These are phyloP conservation scores for Magnaporthiopsis poae DNA, from an alignment of 2,329 filamentous ascomycete species.

Conservation along the genomic window DNA sequence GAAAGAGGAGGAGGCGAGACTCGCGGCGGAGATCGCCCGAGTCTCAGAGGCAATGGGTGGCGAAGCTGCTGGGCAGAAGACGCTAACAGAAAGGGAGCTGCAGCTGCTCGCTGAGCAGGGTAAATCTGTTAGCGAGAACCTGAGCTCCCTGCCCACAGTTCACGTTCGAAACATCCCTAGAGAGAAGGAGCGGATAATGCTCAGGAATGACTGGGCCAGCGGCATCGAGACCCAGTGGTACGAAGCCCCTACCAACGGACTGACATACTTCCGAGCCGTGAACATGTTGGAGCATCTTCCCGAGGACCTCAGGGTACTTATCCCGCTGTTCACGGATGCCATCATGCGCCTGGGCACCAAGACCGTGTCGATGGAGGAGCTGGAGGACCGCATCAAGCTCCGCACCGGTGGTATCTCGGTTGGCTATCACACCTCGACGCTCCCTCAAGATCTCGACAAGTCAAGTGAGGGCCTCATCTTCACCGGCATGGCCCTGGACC, in stretches of 20 bases:
- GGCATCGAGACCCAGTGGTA: constrained; percentile 74
- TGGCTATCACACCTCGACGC: constrained; percentile 72
- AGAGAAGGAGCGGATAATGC: constrained; percentile 49
- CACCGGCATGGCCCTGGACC: constrained; percentile 77
- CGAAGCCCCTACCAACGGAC: constrained; percentile 83
- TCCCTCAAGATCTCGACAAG: constrained; percentile 58
- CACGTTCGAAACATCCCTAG: constrained; percentile 83
- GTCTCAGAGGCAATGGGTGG: constrained; percentile 59
- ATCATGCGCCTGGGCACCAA: constrained; percentile 90
- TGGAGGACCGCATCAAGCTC: constrained; percentile 91
- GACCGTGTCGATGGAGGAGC: constrained; percentile 79
- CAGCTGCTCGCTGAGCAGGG: constrained; percentile 74
- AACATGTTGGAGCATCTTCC: constrained; percentile 71
- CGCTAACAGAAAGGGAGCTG: constrained; percentile 68
- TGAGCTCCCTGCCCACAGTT: constrained; percentile 80
- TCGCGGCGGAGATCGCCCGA: constrained; percentile 64
- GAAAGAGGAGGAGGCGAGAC: constrained; percentile 64
- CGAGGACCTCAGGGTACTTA: constrained; percentile 70
- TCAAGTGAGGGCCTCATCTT: constrained; percentile 76
- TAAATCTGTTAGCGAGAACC: constrained; percentile 70
- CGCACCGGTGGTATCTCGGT: constrained; percentile 87
- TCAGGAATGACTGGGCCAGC: constrained; percentile 56
- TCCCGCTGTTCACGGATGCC: constrained; percentile 83
- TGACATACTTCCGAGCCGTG: constrained; percentile 91
- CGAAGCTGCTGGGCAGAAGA: constrained; percentile 59